Evolutionary conservation across 2,329 filamentous ascomycete species (phyloP).

Genomic region (Fusarium piperis): DNA sequence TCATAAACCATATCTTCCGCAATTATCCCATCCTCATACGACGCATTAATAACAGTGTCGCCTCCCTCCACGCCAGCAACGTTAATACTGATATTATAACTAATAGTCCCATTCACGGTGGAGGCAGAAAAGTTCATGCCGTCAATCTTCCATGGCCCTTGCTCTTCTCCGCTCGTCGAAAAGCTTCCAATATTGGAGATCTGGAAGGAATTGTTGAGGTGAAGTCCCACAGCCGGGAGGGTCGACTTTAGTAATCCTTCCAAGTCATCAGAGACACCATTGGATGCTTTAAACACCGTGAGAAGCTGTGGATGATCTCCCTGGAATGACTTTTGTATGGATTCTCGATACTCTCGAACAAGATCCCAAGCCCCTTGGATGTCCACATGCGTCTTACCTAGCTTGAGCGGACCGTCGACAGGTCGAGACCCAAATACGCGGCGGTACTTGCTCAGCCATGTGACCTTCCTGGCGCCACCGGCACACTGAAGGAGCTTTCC

Average conservation of each 20-base stretch:
- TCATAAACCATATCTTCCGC: slow-evolving; percentile 2
- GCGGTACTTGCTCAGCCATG: slow-evolving; percentile 9
- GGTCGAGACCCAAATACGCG: not conserved
- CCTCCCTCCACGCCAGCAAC: slow-evolving; percentile 17
- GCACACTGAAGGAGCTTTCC: slow-evolving; percentile 11
- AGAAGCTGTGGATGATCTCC: not conserved
- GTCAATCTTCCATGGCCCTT: slow-evolving; percentile 18
- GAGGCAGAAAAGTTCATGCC: slow-evolving; percentile 28
- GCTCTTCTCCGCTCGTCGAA: not conserved
- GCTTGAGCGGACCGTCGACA: not conserved
- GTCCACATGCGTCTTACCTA: not conserved
- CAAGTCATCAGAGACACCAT: slow-evolving; percentile 5
- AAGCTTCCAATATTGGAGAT: slow-evolving; percentile 20
- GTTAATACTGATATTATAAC: slow-evolving; percentile 1
- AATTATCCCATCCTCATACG: slow-evolving; percentile 18
- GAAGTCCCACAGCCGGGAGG: slow-evolving; percentile 14
- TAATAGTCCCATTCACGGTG: slow-evolving; percentile 13
- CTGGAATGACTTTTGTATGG: not conserved
- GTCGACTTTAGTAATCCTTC: slow-evolving; percentile 3
- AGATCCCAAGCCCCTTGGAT: slow-evolving; percentile 4
- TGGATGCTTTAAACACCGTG: slow-evolving; percentile 7
- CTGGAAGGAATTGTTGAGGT: slow-evolving; percentile 17
- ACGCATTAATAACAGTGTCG: slow-evolving; percentile 19
- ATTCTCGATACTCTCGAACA: slow-evolving; percentile 2
- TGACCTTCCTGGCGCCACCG: not conserved